These are phyloP conservation scores for Heterobasidion annosum DNA, from an alignment of 1,284 basidiomycete genomes.

Conservation along the genomic window DNA sequence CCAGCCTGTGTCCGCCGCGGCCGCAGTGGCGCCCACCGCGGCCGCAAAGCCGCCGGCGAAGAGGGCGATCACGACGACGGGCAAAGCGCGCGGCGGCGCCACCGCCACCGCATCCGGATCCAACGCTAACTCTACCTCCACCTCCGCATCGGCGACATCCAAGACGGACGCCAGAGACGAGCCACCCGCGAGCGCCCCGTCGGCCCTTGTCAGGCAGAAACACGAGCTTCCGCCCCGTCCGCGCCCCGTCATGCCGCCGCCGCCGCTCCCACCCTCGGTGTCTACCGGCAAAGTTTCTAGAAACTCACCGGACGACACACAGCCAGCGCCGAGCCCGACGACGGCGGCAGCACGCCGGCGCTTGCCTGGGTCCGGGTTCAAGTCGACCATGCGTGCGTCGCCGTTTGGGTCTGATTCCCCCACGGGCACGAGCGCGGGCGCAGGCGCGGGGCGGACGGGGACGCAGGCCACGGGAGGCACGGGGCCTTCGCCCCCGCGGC, in stretches of 20 bases:
- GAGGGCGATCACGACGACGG: neutral
- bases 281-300: too few species aligned
- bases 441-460: neutral
- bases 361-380: neutral
- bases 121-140: neutral
- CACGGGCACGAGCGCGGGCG: neutral
- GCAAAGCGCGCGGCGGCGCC: neutral
- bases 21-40: neutral
- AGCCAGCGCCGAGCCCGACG: neutral
- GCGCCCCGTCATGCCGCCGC: too few species aligned
- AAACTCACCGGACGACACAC: neutral
- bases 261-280: too few species aligned
- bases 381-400: neutral
- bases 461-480: neutral
- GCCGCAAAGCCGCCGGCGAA: neutral
- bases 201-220: conserved; percentile 3
- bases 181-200: neutral
- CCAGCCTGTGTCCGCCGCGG: neutral
- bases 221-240: conserved; percentile 5
- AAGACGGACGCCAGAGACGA: neutral
- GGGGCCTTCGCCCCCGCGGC: neutral
- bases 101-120: neutral
- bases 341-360: neutral
- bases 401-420: neutral
- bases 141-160: conserved; percentile 1